Evolutionary conservation across 345 rosid genomes (phyloP), one percentile per base, ranked within the genome.

Genomic region (Cardamine resedifolia): DNA sequence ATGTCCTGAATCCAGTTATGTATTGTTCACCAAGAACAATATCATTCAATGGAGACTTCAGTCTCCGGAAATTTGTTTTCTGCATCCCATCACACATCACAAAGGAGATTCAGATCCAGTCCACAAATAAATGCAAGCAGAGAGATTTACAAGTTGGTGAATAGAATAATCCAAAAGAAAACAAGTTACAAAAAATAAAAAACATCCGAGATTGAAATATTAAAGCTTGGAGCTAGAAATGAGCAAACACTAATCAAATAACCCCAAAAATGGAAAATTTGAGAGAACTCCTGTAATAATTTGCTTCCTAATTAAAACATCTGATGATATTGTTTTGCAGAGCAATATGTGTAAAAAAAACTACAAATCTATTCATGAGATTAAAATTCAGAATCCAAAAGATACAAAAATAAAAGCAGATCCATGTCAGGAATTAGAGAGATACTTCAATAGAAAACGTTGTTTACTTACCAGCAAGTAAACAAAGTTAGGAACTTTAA

Each of bases 1-100:
- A 76, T 70, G 75, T 56, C 71, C 60, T 76, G 66, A 47, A 45
- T 16, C 74, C 47, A 23, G 49, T 75, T 50, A 67, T 30, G n/a
- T n/a, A n/a, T n/a, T n/a, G 73, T 23, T 59, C 30, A 50, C 62
- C 64, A 68, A 33, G 51, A 68, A 44, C 74, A 18, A 44, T 61
- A 61, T 50, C 16, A 63, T 45, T 63, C 52, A 63, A 15, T n/a
- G 44, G 66, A 55, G 28, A 34, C 52, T 58, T 55, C 43, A 69
- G 44, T 55, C 70, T 68, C 44, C 5, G 41, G 63, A 28, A 50
- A 50, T 30, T 67, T 59, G 30, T 51, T 28, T 59, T 18, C 79
- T 74, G 73, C 61, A 68, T 31, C 64, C 39, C 69, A 72, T 39
- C 48, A 50, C 48, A 50, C 75, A 72, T 28, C 34, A 58, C 71